Evolutionary conservation across 106 monocot genomes (phyloP), one percentile per base, ranked within the genome.

Genomic region (Dendrobium huoshanense): DNA sequence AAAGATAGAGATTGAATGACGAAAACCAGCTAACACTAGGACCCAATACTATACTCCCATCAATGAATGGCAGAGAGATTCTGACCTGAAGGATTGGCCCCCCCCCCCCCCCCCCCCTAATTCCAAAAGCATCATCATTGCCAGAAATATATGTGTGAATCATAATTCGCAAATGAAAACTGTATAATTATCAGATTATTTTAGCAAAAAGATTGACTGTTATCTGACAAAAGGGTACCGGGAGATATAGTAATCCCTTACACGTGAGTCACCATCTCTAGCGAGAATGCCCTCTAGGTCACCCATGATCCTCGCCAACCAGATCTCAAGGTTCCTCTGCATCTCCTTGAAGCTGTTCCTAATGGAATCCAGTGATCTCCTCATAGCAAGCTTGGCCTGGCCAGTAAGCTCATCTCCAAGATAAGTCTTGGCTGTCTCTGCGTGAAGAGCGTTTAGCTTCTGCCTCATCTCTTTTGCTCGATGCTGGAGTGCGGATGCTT

Each of bases 251-350:
- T 91, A 95, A 83, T 92, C 92, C 77, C 82, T 89, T 47, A 87
- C 87, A 29, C 86, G 82, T 58, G 87, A 89, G 2, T 85, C 79
- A 25, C 91, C 87, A n/a, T 92, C 89, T 80, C 98, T 85, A 1
- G 98, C 94, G 16, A 98, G 65, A 68, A 95, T 88, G 11, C 95
- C 98, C 75, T 99, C 98, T 17, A 95, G 61, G 41, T 99, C 98
- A 8, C 98, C 98, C 81, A 92, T 87, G 58, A 99, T 95, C 65
- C 98, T 89, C 0, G 98, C 95, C 84, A 99, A 75, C 98, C 92
- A 93, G 16, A 99, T 86, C 88, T 99, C 95, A 37, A 95, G 77
- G 49, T 90, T 95, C 75, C 95, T 86, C 85, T 99, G 98, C 5
- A 99, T 99, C 67, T 95, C 98, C 85, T 85, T 91, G 81, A 95